Base-by-base conservation (phyloP, 805 yeast species). In the Nakazawaea peltata region DNA sequence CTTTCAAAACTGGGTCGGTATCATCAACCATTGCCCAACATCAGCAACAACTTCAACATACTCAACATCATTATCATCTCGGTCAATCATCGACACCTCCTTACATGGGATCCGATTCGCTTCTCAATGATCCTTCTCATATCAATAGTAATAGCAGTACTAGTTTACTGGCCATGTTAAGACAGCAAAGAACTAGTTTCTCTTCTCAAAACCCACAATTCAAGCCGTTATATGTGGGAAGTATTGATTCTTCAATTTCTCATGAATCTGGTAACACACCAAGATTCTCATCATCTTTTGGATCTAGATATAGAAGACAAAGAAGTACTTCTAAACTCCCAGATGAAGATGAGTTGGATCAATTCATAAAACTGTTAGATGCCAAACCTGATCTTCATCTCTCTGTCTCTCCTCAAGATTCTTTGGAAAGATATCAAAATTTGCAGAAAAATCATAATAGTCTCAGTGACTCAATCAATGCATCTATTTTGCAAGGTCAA, bases 251-350 rank as follows among this genome's bases (percentile, higher is more conserved):
- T 5, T 49, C 56, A 1, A 41, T 47, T 2, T 35, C 39, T 5
- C 37, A 35, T 15, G 38, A 39, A n/a, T 42, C 46, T 2, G 62
- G 55, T 15, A 52, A 49, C 30, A 46, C 78, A 0, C 80, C 83
- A 2, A 67, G 77, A 43, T 81, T 78, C 44, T 71, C 84, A 2
- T 76, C 90, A 1, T 78, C 88, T 0, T 80, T 80, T 53, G 83
- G 84, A 0, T 76, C 78, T n/a, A 59, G 83, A 32, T 46, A 54
- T 30, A 47, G 41, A 5, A 12, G 39, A 7, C 34, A 30, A 15
- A 30, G 39, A 13, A 30, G 51, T 37, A 46, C 45, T 9, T 41
- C 48, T 2, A 39, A 46, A 7, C 14, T 28, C 14, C 19, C n/a
- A 9, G 37, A 42, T 26, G 62, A 52, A 32, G 62, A 56, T 30